Evolutionary conservation across 345 rosid genomes (phyloP).

Genomic region (Eucalyptus curtisii): DNA sequence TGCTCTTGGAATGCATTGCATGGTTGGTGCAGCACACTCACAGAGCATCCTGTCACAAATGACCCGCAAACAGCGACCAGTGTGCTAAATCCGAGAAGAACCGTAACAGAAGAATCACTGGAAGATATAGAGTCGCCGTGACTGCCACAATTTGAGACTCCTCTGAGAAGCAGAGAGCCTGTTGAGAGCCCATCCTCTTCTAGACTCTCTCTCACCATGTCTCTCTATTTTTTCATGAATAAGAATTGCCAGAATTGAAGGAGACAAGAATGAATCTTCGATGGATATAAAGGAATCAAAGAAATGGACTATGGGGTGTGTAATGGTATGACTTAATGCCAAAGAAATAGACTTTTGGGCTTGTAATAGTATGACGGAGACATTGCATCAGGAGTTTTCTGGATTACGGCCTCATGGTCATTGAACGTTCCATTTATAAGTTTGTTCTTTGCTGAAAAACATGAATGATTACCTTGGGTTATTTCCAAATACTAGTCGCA

Average conservation of each 20-base stretch:
- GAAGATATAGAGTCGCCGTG: neutral
- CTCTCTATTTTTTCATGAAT: neutral
- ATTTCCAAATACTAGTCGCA: neutral
- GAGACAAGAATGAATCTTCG: neutral
- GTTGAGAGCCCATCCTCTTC: neutral
- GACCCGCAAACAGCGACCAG: slow-evolving; percentile 28
- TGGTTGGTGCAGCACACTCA: slow-evolving; percentile 5
- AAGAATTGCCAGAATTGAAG: neutral
- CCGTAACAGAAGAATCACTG: slow-evolving; percentile 1
- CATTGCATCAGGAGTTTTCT: neutral
- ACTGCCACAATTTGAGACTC: neutral
- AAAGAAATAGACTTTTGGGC: neutral
- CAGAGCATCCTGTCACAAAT: slow-evolving; percentile 14
- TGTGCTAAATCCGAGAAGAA: slow-evolving; percentile 22
- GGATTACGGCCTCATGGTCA: neutral
- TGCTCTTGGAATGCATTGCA: neutral
- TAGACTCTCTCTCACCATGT: neutral
- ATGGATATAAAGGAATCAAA: neutral
- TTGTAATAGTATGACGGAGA: neutral
- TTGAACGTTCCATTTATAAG: neutral
- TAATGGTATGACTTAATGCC: neutral
- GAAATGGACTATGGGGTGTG: neutral
- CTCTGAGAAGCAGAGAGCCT: neutral
- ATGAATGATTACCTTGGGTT: neutral
- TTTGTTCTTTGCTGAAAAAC: neutral